A percentile compares a stretch with the other conserved stretches of the same genome.
These are phyloP conservation scores for Monosporascus sp. DNA, from an alignment of 2,329 filamentous ascomycete species.

Conservation along the genomic window DNA sequence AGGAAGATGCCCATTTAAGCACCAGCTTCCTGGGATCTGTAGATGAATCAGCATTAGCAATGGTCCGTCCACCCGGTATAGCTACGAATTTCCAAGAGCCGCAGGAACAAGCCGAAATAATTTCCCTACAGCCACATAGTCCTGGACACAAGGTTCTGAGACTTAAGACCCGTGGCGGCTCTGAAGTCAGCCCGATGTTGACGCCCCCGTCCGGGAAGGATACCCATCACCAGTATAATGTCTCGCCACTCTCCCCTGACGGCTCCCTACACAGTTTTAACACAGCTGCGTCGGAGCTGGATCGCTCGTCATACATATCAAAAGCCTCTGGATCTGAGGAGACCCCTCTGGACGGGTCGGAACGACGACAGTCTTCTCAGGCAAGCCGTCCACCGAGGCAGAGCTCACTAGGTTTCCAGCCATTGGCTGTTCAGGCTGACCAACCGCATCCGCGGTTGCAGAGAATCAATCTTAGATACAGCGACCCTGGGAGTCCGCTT, in stretches of 20 bases:
- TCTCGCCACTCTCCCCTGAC: constrained; percentile 18
- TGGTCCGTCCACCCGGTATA: constrained; percentile 11
- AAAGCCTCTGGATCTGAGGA: neutral
- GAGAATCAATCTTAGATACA: constrained; percentile 16
- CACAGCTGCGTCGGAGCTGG: constrained; percentile 1
- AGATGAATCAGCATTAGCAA: constrained; percentile 8
- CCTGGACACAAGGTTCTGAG: constrained; percentile 13
- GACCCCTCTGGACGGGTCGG: neutral
- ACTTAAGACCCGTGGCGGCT: constrained; percentile 8
- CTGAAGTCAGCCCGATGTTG: constrained; percentile 18
- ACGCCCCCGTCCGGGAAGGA: constrained; percentile 9
- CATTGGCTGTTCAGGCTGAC: neutral
- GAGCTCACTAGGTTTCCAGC: constrained; percentile 2
- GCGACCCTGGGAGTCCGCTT: constrained; percentile 20
- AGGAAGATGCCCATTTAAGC: neutral
- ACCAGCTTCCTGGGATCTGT: constrained; percentile 4
- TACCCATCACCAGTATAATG: constrained; percentile 10
- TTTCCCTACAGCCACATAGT: constrained; percentile 14
- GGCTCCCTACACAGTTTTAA: constrained; percentile 8
- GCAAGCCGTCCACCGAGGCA: constrained; percentile 8
- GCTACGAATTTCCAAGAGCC: neutral
- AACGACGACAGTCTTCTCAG: constrained; percentile 1
- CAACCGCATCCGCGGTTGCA: constrained; percentile 4
- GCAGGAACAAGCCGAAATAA: constrained; percentile 9
- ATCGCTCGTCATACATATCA: neutral